Percentiles rank a stretch among this genome's conserved stretches.
Conservation (phyloP, 108 stramenopile species). For the Mediolabrus comicus region DNA sequence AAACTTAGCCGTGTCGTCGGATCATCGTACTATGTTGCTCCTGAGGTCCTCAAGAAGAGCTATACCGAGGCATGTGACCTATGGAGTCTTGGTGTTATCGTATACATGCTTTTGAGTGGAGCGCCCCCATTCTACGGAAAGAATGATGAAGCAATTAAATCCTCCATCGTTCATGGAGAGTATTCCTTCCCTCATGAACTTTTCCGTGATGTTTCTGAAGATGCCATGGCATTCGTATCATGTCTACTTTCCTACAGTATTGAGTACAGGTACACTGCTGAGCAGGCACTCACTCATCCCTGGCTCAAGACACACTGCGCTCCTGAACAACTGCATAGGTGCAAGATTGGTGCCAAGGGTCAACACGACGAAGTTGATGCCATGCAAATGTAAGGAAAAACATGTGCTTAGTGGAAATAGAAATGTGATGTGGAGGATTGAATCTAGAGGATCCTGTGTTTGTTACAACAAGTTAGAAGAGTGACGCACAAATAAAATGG, state of each 20-base stretch:
- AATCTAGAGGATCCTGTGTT: neutral
- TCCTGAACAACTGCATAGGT: slow-evolving; percentile 57
- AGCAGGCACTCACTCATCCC: slow-evolving; percentile 85
- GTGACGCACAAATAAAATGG: neutral
- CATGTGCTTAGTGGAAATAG: neutral
- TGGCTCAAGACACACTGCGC: slow-evolving; percentile 85
- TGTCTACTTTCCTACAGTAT: slow-evolving; percentile 84
- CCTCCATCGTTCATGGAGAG: slow-evolving; percentile 86
- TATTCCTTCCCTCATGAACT: slow-evolving; percentile 89
- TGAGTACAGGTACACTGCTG: slow-evolving; percentile 88
- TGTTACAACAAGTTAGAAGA: neutral
- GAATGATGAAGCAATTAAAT: slow-evolving; percentile 91
- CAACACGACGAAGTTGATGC: slow-evolving; percentile 40
- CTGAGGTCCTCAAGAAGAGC: slow-evolving; percentile 95
- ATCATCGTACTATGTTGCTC: slow-evolving; percentile 95
- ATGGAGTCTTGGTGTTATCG: slow-evolving; percentile 94
- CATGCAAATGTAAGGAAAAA: slow-evolving; percentile 58
- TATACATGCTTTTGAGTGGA: slow-evolving; percentile 91
- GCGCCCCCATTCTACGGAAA: slow-evolving; percentile 93
- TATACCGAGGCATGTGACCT: slow-evolving; percentile 96
- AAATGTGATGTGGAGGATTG: too few relatives aligned
- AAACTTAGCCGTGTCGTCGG: slow-evolving; percentile 89
- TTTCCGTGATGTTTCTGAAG: slow-evolving; percentile 88
- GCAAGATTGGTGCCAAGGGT: slow-evolving; percentile 79
- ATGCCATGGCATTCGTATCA: slow-evolving; percentile 90